Evolutionary conservation across 306 rosid species (phyloP).

Genomic region (Fragaria vesca): DNA sequence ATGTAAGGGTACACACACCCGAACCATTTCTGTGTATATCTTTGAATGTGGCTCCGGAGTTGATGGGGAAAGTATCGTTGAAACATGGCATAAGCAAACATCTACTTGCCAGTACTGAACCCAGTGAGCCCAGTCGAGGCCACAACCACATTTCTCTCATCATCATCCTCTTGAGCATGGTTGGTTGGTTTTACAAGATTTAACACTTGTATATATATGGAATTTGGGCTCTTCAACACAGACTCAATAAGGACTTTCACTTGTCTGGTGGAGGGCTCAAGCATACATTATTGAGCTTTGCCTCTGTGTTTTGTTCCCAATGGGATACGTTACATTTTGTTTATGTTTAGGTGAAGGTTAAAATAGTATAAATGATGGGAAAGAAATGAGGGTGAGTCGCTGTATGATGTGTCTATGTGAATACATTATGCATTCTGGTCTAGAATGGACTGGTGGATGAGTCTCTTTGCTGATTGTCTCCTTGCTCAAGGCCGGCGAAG

Average conservation of each 20-base stretch:
- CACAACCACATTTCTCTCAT: neutral
- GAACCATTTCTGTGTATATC: conserved; percentile 15
- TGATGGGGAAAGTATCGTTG: conserved; percentile 59
- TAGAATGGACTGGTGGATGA: neutral
- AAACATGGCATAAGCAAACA: conserved; percentile 75
- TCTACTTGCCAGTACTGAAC: conserved; percentile 21
- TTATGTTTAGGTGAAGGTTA: neutral
- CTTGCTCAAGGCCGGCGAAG: neutral
- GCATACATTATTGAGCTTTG: conserved; percentile 27
- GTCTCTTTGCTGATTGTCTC: neutral
- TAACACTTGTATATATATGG: neutral
- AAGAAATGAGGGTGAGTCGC: neutral
- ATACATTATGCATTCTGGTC: neutral
- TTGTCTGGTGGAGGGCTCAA: conserved; percentile 7
- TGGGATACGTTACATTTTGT: neutral
- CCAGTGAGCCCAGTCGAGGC: conserved; percentile 17
- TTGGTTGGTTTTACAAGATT: neutral
- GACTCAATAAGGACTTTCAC: too few relatives aligned
- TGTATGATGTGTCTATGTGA: neutral
- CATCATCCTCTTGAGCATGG: neutral
- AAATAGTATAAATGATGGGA: neutral
- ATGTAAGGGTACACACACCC: conserved; percentile 39
- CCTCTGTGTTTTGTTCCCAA: neutral
- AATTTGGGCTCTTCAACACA: too few relatives aligned
- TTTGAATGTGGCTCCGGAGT: conserved; percentile 32